Evolutionary conservation across 805 yeast genomes (phyloP), one percentile per base, ranked within the genome.

Genomic region (Deakozyma indianensis): DNA sequence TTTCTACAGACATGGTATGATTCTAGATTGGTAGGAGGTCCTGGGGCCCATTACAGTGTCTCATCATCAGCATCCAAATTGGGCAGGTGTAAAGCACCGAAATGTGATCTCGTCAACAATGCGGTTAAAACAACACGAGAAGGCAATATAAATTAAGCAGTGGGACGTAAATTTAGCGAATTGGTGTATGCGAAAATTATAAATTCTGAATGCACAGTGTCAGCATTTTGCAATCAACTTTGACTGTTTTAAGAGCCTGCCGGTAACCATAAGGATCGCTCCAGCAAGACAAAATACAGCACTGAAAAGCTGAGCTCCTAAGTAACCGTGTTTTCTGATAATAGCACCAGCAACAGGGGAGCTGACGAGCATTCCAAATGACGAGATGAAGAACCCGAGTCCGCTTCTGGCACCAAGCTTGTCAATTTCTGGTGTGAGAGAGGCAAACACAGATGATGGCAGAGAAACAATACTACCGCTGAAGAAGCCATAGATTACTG

Each of bases 361-460:
- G 16, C 38, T 32, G 20, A 32, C 16, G 11, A 32, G 38, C 18
- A 32, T 14, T 14, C 38, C 38, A 32, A 28, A 83, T 65, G 1
- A 84, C 7, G 38, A 14, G 5, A 32, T 9, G 16, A 32, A 72
- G 32, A 77, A 47, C 1, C 83, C 83, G 84, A 84, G 81, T 4
- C 38, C 38, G 18, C 16, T 32, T 9, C 64, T 49, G 3, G 54
- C 53, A 7, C 65, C 64, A 3, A 58, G 50, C 25, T 53, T 43
- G 14, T 51, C 47, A 35, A 57, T 42, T 27, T 60, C 53, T 0
- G 54, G 48, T 3, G 62, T 59, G 22, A 57, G 44, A 16, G 50
- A 48, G 1, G 65, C 61, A 2, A 60, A 51, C 25, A 60, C 49
- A 1, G 63, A 56, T 1, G 64, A 63, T 22, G 59, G 57, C 5